phyloP scores from a whole-genome alignment of 2,329 filamentous ascomycete species.

The Nannizziopsis arthrosporioides region DNA sequence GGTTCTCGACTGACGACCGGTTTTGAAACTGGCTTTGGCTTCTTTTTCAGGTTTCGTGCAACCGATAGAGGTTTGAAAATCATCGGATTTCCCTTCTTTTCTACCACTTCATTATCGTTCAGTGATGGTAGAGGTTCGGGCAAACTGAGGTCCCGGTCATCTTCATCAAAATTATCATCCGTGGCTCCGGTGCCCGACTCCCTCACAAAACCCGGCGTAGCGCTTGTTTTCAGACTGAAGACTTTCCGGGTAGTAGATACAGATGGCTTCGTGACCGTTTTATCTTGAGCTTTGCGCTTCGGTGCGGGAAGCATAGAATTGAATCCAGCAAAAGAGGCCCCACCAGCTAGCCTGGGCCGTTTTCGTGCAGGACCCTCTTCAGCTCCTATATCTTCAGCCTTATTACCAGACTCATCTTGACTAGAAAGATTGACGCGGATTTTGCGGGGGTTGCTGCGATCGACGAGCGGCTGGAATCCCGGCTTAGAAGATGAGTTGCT shows the following conservation, averaged over 20 bases:
- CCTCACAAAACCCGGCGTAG: slow-evolving; percentile 68
- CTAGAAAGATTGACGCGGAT: slow-evolving; percentile 69
- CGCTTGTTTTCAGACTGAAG: slow-evolving; percentile 69
- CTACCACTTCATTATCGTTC: slow-evolving; percentile 29
- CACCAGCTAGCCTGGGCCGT: slow-evolving; percentile 17
- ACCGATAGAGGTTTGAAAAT: slow-evolving; percentile 88
- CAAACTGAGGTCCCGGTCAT: not conserved
- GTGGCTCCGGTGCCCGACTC: slow-evolving; percentile 31
- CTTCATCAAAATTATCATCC: slow-evolving; percentile 19
- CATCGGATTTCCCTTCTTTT: slow-evolving; percentile 61
- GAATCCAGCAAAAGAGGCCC: slow-evolving; percentile 64
- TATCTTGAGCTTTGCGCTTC: slow-evolving; percentile 41
- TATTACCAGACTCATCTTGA: slow-evolving; percentile 26
- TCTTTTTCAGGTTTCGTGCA: slow-evolving; percentile 59
- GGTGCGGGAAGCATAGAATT: slow-evolving; percentile 78
- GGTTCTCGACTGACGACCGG: slow-evolving; percentile 14
- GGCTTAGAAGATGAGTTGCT: slow-evolving; percentile 9
- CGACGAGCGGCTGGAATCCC: slow-evolving; percentile 64
- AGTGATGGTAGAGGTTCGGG: slow-evolving; percentile 19
- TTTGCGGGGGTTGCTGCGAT: slow-evolving; percentile 68
- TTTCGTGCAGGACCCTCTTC: slow-evolving; percentile 19
- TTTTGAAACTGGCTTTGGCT: slow-evolving; percentile 30
- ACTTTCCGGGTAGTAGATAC: slow-evolving; percentile 38
- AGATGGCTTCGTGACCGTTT: slow-evolving; percentile 20
- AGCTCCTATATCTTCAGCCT: slow-evolving; percentile 27